These are phyloP conservation scores for Cytospora schulzeri DNA, from an alignment of 2,329 filamentous ascomycete species.

Conservation along the genomic window DNA sequence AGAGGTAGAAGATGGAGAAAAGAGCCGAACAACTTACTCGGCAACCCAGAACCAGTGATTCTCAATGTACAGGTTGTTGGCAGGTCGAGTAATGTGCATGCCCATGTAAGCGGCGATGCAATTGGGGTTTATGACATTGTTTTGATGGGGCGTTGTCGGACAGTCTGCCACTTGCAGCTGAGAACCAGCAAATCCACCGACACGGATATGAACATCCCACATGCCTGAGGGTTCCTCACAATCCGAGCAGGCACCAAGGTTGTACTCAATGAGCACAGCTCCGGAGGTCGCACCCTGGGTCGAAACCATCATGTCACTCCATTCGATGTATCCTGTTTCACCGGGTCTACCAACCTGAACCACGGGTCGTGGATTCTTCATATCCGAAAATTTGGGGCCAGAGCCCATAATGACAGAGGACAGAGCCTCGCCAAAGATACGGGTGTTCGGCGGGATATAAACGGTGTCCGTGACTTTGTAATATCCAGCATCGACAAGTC, in stretches of 20 bases:
- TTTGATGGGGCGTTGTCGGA: constrained; percentile 50
- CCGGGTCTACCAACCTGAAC: constrained; percentile 63
- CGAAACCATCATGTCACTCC: constrained; percentile 71
- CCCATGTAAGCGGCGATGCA: constrained; percentile 44
- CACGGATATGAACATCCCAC: constrained; percentile 77
- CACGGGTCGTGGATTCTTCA: constrained; percentile 62
- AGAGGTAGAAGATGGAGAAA: not conserved
- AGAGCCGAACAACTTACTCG: constrained; percentile 26
- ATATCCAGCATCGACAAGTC: constrained; percentile 64
- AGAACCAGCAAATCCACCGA: constrained; percentile 72
- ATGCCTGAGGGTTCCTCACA: constrained; percentile 50
- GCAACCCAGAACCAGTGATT: constrained; percentile 56
- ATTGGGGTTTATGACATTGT: constrained; percentile 32
- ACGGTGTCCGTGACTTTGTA: constrained; percentile 63
- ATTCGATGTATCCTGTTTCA: constrained; percentile 67
- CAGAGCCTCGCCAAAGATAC: constrained; percentile 61
- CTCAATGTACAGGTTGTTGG: constrained; percentile 46
- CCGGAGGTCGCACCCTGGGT: constrained; percentile 68
- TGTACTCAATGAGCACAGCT: constrained; percentile 73
- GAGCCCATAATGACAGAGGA: constrained; percentile 54
- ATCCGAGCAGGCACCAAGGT: constrained; percentile 47
- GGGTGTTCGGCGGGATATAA: constrained; percentile 48
- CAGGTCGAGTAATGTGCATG: constrained; percentile 45
- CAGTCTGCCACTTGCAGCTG: constrained; percentile 69
- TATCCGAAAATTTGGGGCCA: constrained; percentile 58